phyloP scores from a whole-genome alignment of 352 stramenopile species.

The Phytophthora citrophthora region DNA sequence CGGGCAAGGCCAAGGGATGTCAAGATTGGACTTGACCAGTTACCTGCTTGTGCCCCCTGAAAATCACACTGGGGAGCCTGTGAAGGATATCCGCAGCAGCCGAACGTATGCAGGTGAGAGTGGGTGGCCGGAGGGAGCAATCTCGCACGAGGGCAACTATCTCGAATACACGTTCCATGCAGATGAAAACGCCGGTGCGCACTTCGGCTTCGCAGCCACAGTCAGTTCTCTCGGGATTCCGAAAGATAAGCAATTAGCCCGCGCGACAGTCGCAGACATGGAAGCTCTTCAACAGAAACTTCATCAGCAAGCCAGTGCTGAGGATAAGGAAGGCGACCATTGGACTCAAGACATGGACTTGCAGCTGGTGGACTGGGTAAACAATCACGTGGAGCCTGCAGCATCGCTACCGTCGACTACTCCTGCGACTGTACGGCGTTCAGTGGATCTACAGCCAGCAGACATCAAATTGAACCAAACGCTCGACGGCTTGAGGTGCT shows the following conservation, averaged over 20 bases:
- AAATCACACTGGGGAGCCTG: conserved; percentile 1
- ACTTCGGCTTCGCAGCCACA: conserved; percentile 67
- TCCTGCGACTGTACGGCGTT: conserved; percentile 34
- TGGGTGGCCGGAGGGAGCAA: conserved; percentile 53
- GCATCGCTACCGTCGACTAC: conserved; percentile 28
- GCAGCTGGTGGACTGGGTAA: conserved; percentile 90
- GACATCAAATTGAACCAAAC: conserved; percentile 76
- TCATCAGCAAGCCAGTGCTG: conserved; percentile 7
- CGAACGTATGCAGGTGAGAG: conserved; percentile 46
- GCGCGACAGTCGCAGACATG: conserved; percentile 48
- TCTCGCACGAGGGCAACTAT: conserved; percentile 65
- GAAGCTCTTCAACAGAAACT: conserved; percentile 44
- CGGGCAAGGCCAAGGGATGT: conserved; percentile 28
- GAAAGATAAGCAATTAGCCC: conserved; percentile 68
- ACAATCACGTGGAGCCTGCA: conserved; percentile 69
- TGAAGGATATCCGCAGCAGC: conserved; percentile 38
- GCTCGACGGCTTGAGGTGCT: conserved; percentile 79
- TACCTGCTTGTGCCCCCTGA: conserved; percentile 28
- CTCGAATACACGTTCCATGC: conserved; percentile 69
- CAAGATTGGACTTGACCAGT: conserved; percentile 30
- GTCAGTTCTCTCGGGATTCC: conserved; percentile 66
- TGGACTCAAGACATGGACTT: conserved; percentile 82
- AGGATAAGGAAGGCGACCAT: conserved; percentile 4
- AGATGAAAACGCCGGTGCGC: conserved; percentile 59
- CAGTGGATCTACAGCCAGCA: conserved; percentile 68